A percentile compares a stretch with the other conserved stretches of the same genome.
phyloP scores from a whole-genome alignment of 352 stramenopile genomes.

The Globisporangium acanthophoron region DNA sequence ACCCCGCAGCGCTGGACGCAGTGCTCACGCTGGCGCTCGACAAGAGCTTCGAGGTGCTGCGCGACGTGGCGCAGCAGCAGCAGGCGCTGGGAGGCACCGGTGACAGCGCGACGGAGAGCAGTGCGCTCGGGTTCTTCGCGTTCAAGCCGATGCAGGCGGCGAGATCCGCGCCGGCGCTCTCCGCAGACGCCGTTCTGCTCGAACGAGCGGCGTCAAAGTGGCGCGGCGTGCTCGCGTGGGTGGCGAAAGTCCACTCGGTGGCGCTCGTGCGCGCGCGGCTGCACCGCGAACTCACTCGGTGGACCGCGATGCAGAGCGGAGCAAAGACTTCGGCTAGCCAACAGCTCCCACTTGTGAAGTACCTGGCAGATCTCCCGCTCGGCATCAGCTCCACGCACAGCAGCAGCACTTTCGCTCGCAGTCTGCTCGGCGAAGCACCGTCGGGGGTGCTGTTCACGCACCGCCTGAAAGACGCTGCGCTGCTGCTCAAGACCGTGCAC shows the following conservation, averaged over 20 bases:
- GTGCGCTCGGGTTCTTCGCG: slow-evolving; percentile 34
- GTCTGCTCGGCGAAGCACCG: slow-evolving; percentile 2
- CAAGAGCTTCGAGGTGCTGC: slow-evolving; percentile 42
- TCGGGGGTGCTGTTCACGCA: slow-evolving; percentile 14
- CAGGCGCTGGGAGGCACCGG: neutral
- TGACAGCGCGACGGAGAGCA: neutral
- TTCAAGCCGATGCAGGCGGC: slow-evolving; percentile 27
- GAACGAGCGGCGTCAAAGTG: slow-evolving; percentile 17
- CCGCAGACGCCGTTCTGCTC: slow-evolving; percentile 13
- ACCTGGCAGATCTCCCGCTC: slow-evolving; percentile 33
- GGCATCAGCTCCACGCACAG: slow-evolving; percentile 12
- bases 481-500: slow-evolving; percentile 40
- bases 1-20: neutral
- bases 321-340: neutral
- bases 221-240: slow-evolving; percentile 20
- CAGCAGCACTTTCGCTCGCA: slow-evolving; percentile 2
- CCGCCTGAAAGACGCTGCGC: slow-evolving; percentile 28
- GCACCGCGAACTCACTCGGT: slow-evolving; percentile 30
- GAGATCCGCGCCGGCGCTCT: neutral
- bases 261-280: slow-evolving; percentile 19
- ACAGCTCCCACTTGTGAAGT: slow-evolving; percentile 31
- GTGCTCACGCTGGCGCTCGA: slow-evolving; percentile 27
- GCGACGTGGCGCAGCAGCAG: slow-evolving; percentile 37
- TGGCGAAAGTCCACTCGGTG: slow-evolving; percentile 18
- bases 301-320: neutral